These are phyloP conservation scores for Basipetospora chlamydospora DNA, from an alignment of 2,329 filamentous ascomycete genomes.

Conservation along the genomic window DNA sequence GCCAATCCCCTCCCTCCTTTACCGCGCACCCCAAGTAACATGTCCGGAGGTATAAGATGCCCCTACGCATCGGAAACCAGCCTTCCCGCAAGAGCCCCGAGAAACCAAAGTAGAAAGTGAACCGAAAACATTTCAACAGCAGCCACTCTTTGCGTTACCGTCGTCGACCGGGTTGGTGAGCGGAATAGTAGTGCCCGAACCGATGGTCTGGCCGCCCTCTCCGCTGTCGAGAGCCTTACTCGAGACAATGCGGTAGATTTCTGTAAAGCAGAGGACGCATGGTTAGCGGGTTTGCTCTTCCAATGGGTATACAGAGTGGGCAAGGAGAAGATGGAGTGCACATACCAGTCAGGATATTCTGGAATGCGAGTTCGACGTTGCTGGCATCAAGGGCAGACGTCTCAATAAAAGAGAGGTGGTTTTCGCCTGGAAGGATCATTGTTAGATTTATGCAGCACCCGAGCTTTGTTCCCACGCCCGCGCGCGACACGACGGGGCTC, in stretches of 20 bases:
- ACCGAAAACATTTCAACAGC: constrained; percentile 45
- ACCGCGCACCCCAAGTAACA: constrained; percentile 3
- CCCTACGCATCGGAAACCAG: constrained; percentile 1
- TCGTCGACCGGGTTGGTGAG: constrained; percentile 76
- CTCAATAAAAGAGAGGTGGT: constrained; percentile 98
- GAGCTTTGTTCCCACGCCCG: too few species aligned
- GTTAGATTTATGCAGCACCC: too few species aligned
- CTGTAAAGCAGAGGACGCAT: constrained; percentile 27
- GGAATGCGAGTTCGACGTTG: constrained; percentile 98
- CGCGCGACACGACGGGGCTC: too few species aligned
- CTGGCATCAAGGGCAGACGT: constrained; percentile 96
- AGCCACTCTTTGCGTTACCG: constrained; percentile 59
- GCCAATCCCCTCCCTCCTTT: background rate
- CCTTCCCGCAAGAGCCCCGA: constrained; percentile 5
- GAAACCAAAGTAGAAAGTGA: background rate
- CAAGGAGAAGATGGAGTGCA: constrained; percentile 6
- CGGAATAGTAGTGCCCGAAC: constrained; percentile 68
- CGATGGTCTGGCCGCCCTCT: constrained; percentile 66
- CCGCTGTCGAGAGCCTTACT: constrained; percentile 91
- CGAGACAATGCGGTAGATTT: constrained; percentile 98
- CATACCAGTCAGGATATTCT: constrained; percentile 96
- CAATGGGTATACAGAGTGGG: too few species aligned
- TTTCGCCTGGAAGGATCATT: constrained; percentile 63
- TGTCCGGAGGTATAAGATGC: constrained; percentile 5
- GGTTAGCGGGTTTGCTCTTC: too few species aligned